Percentiles rank a stretch among this genome's conserved stretches.
These are phyloP conservation scores for Magnaporthiopsis incrustans DNA, from an alignment of 2,329 filamentous ascomycete species.

Conservation along the genomic window DNA sequence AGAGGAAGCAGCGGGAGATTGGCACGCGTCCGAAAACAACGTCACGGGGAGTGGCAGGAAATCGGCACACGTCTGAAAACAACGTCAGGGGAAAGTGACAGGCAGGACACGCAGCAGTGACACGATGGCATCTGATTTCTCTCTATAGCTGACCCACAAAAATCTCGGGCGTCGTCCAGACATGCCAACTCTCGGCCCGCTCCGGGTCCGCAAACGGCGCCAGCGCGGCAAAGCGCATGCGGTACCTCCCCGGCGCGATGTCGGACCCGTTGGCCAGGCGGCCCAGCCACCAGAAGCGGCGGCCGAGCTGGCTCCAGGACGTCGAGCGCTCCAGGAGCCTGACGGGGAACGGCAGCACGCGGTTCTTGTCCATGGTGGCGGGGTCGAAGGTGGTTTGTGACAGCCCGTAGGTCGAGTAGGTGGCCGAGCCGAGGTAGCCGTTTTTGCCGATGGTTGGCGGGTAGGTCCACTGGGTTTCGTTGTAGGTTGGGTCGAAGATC, in stretches of 20 bases:
- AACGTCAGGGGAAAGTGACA: too few species aligned
- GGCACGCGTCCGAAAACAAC: too few species aligned
- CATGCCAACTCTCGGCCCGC: constrained; percentile 10
- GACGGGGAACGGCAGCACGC: constrained; percentile 12
- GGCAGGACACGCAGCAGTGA: too few species aligned
- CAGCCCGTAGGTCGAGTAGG: constrained; percentile 13
- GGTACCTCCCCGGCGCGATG: constrained; percentile 23
- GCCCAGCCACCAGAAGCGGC: constrained; percentile 14
- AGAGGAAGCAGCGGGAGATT: too few species aligned
- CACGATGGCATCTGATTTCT: too few species aligned
- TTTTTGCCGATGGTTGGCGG: constrained; percentile 16
- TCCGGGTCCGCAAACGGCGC: constrained; percentile 9
- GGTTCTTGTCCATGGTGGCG: neutral
- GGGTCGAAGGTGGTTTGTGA: neutral
- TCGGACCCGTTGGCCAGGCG: constrained; percentile 20
- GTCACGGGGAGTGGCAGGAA: too few species aligned
- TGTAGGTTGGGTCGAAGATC: constrained; percentile 15
- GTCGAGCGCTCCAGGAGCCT: constrained; percentile 14
- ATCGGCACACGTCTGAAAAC: too few species aligned
- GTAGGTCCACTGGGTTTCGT: constrained; percentile 17
- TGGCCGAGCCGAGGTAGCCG: constrained; percentile 3
- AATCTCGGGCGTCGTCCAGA: constrained; percentile 7
- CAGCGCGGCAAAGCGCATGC: constrained; percentile 11
- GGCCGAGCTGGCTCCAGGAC: constrained; percentile 12
- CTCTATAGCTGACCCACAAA: too few species aligned